Evolutionary conservation across 2,329 filamentous ascomycete genomes (phyloP), one percentile per base, ranked within the genome.

Genomic region (Podosphaera xanthii): DNA sequence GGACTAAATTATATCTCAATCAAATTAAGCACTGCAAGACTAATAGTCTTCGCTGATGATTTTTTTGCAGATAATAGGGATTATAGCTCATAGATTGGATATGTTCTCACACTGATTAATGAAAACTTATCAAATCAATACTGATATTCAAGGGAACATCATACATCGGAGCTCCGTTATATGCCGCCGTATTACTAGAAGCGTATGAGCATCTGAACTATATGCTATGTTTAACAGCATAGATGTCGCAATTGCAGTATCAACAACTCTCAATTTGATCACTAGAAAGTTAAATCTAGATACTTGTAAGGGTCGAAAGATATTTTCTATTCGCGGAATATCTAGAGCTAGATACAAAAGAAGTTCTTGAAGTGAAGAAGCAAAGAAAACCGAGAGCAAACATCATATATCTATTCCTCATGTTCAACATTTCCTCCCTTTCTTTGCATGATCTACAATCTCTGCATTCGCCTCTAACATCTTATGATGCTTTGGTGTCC

Each of bases 11-110:
- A 50, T 52, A 38, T 61, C 2, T 33, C 14, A 22, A 36, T 59
- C 12, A 57, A 61, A 30, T 35, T 33, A n/a, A 54, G 59, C 12
- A 57, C 40, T 42, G 50, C 57, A 14, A 52, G 54, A 30, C n/a
- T 61, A 46, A n/a, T 59, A 31, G 53, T 61, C 10, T 61, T 59
- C 31, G 59, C 34, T n/a, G 38, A 61, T 44, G 52, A 34, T 12
- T 61, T 44, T 14, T 61, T 61, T 22, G 58, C 40, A 2, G 59
- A 59, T 22, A 61, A 61, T 35, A 46, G 42, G 31, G 58, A 61
- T 44, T 52, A 57, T 8, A 50, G 35, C 42, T 61, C 49, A 4
- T 30, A 60, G 34, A 55, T 60, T 34, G 31, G 52, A n/a, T 55
- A 49, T 35, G 44, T 60, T 46, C 30, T 61, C 57, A 36, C 54